These are phyloP conservation scores for Houttuynia cordata DNA, from an alignment of 164 flowering plant genomes.

Conservation along the genomic window DNA sequence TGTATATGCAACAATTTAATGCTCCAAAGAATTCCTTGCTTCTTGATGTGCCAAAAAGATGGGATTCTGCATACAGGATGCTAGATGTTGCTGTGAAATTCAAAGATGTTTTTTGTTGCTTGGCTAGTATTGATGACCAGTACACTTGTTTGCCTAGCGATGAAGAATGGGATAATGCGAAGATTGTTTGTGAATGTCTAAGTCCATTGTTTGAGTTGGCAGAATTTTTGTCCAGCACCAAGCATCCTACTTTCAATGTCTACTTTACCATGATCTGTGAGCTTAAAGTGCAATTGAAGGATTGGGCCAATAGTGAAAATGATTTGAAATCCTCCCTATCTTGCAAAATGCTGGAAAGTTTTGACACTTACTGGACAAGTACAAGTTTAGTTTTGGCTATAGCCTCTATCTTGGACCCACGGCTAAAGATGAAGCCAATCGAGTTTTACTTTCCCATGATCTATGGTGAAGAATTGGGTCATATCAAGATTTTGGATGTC, in stretches of 20 bases:
- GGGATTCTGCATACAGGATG: constrained; percentile 59
- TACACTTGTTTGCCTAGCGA: constrained; percentile 28
- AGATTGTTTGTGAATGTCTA: constrained; percentile 9
- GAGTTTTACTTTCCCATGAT: constrained; percentile 6
- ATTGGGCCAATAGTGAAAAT: background rate
- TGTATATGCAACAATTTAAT: constrained; percentile 20
- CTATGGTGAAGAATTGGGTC: constrained; percentile 2
- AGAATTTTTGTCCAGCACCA: constrained; percentile 2
- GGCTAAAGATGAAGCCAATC: constrained; percentile 7
- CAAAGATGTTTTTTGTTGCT: constrained; percentile 34
- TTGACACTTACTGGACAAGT: constrained; percentile 3
- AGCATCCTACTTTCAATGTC: constrained; percentile 3
- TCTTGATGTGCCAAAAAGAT: constrained; percentile 37
- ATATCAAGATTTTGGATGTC: background rate
- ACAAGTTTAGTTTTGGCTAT: constrained; percentile 3
- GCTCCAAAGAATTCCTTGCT: constrained; percentile 25
- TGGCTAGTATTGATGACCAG: constrained; percentile 36
- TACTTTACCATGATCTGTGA: constrained; percentile 4
- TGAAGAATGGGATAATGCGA: constrained; percentile 74
- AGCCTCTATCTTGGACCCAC: constrained; percentile 9
- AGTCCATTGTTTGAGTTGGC: constrained; percentile 1
- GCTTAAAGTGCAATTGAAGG: background rate
- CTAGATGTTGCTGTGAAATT: constrained; percentile 44
- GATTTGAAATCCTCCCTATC: background rate
- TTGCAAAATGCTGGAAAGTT: constrained; percentile 1